A percentile compares a stretch with the other conserved stretches of the same genome.
Conservation (phyloP, 805 yeast species). For the Saccharomycopsis amapae region DNA sequence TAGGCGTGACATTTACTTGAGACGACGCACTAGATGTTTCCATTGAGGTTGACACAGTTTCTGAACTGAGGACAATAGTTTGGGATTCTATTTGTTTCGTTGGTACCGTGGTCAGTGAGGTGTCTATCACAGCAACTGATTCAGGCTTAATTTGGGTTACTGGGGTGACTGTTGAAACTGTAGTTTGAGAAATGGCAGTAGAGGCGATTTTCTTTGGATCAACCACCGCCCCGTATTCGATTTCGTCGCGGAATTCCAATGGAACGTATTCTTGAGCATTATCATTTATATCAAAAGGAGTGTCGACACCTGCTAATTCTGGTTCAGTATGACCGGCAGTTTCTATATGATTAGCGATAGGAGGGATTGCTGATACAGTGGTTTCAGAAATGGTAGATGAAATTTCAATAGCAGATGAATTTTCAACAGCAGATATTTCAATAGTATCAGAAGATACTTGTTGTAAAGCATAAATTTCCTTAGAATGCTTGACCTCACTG, state of each 20-base stretch:
- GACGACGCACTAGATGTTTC: too few species aligned
- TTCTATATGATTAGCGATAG: not conserved
- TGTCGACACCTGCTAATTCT: not conserved
- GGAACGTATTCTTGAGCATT: constrained; percentile 4
- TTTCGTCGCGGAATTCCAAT: not conserved
- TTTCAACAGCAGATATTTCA: constrained; percentile 10
- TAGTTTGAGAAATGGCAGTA: too few species aligned
- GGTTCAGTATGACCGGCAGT: not conserved
- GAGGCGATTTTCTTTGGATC: too few species aligned
- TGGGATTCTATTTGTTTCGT: too few species aligned
- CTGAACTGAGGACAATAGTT: too few species aligned
- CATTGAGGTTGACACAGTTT: too few species aligned
- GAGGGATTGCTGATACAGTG: not conserved
- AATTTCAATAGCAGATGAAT: not conserved
- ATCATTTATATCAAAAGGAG: not conserved
- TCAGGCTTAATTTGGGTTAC: too few species aligned
- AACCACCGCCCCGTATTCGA: constrained; percentile 8
- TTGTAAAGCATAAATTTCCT: not conserved
- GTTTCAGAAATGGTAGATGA: not conserved
- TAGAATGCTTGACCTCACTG: not conserved
- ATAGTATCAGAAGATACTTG: constrained; percentile 23
- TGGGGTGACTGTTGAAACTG: too few species aligned
- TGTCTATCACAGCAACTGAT: too few species aligned
- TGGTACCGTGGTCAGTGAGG: too few species aligned
- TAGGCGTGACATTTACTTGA: too few species aligned